Evolutionary conservation across 139 green algal genomes (phyloP), one percentile per base, ranked within the genome.

Genomic region (Haematococcus sp.): DNA sequence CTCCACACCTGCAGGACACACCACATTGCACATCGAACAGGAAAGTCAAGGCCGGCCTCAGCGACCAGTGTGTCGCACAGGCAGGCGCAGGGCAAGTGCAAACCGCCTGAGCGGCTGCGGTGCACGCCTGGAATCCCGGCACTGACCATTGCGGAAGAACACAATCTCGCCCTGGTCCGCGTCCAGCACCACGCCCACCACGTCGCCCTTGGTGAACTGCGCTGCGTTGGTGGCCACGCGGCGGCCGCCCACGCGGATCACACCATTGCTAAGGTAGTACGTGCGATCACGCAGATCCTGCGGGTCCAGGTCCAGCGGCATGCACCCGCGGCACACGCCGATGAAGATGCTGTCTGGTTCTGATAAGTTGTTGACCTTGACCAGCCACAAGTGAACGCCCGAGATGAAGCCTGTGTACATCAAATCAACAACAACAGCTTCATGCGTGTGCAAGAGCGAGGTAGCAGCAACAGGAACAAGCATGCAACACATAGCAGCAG

Each of bases 301-400:
- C 0, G 84, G 84, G 71, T 90, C 84, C 67, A 85, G 79, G 66
- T 90, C 84, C 63, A 90, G 65, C 5, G 84, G 81, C 84, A 90
- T 90, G 74, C 79, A 87, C 19, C 84, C 84, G 5, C 84, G 67
- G 81, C 84, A 87, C 2, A 90, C 84, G 11, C 84, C 84, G 27
- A 90, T 90, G 79, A 90, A 90, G 59, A 90, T 87, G 49, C 60
- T 79, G 75, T 90, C 84, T 11, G 81, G 84, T 75, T 90, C 84
- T 49, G 76, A 82, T 16, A 90, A 79, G 74, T 85, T 83, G 76
- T 86, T 85, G 32, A 90, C 78, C 71, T 86, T 87, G 59, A 90
- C 60, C 2, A 90, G 81, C 84, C 84, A 90, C 63, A 90, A 46
- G 77, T 90, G 84, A 33, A 90, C 84, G 3, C 84, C 84, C 1